Evolutionary conservation across 2,329 filamentous ascomycete genomes (phyloP).

Genomic region (Microcera coccophila): DNA sequence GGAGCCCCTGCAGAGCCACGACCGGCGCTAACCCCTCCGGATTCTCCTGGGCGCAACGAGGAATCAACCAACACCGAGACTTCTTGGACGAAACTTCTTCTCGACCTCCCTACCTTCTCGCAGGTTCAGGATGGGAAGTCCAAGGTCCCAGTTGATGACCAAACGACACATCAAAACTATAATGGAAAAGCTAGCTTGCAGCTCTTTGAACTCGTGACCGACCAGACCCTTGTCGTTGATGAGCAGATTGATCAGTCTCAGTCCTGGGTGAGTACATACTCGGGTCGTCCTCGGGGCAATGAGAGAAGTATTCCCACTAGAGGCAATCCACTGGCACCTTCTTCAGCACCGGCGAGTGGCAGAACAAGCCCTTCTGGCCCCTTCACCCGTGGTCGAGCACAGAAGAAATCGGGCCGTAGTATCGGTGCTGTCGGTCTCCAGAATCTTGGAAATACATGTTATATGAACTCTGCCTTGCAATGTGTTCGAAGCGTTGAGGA

Average conservation of each 20-base stretch:
- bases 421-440: slow-evolving; percentile 76
- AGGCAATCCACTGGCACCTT: slow-evolving; percentile 21
- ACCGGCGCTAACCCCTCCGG: slow-evolving; percentile 38
- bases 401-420: slow-evolving; percentile 65
- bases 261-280: slow-evolving; percentile 53
- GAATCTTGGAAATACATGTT: slow-evolving; percentile 96
- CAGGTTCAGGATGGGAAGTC: slow-evolving; percentile 27
- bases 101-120: slow-evolving; percentile 53
- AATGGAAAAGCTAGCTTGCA: slow-evolving; percentile 69
- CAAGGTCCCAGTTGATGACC: slow-evolving; percentile 47
- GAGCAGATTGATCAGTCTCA: slow-evolving; percentile 62
- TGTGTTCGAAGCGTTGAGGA: slow-evolving; percentile 93
- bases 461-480: slow-evolving; percentile 97
- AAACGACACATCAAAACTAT: slow-evolving; percentile 69
- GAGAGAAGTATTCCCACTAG: slow-evolving; percentile 37
- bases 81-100: slow-evolving; percentile 41
- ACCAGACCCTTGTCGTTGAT: slow-evolving; percentile 78
- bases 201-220: slow-evolving; percentile 63
- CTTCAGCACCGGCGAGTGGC: slow-evolving; percentile 47
- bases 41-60: slow-evolving; percentile 34
- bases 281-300: slow-evolving; percentile 29
- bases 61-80: slow-evolving; percentile 23
- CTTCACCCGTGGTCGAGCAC: slow-evolving; percentile 67
- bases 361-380: slow-evolving; percentile 65
- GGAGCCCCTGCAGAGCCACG: slow-evolving; percentile 30